Evolutionary conservation across 208 protist species (phyloP), one percentile per base, ranked within the genome.

Genomic region (Balamuthia mandrillaris): DNA sequence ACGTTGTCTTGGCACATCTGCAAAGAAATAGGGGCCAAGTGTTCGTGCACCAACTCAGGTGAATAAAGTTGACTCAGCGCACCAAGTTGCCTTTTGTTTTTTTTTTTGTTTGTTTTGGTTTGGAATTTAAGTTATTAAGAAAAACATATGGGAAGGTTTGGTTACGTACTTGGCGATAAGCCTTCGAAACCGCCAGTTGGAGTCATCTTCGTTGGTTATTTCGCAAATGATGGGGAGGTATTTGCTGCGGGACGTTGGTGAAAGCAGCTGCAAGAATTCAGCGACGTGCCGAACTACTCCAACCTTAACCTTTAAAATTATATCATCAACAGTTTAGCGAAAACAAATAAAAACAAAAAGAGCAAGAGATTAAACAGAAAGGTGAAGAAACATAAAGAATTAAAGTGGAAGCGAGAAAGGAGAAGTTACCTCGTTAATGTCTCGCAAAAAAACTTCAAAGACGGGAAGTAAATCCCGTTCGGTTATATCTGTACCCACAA

Each of bases 391-490:
- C 47, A 12, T 54, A 12, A 54, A 12, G 47, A 12, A 18, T 18
- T n/a, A 12, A 54, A 12, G 18, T 18, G 18, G 47, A 12, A 54
- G 14, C 12, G 47, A 54, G 18, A n/a, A 12, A 12, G 14, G 12
- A 18, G 18, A n/a, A 18, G 12, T 12, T 12, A 98, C 96, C 83
- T 98, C 96, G 81, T 98, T 96, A n/a, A 98, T 86, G 90, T 98
- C 96, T 39, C 95, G 91, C 75, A 98, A 90, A 75, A 98, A 95
- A 35, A 97, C 58, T 81, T 97, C 95, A 87, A 98, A 97, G 14
- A 95, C 93, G 5, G 90, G 90, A 24, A 96, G 92, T 14, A 98
- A 90, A 31, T 88, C 86, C 47, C 90, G 58, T 82, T 98, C 95
- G 1, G 95, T 94, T 27, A 97, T 84, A 65, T 95, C 93, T 42